These are phyloP conservation scores for Schoenoplectus triqueter DNA, from an alignment of 202 grass and related monocot genomes.

Conservation along the genomic window DNA sequence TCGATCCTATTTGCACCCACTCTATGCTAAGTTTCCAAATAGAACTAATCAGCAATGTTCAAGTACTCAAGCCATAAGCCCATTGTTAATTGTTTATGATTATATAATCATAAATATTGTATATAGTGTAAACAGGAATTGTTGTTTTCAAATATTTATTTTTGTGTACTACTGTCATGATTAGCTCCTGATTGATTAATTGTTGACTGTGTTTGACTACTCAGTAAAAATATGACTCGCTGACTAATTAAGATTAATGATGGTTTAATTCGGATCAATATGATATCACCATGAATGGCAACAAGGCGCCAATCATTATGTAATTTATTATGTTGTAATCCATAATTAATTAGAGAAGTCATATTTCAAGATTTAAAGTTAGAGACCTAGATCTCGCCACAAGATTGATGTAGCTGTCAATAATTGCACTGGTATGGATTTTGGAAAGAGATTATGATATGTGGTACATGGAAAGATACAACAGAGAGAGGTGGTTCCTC, in stretches of 20 bases:
- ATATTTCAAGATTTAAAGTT: neutral
- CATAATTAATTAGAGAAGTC: neutral
- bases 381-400: neutral
- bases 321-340: neutral
- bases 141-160: neutral
- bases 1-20: neutral
- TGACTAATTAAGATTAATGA: neutral
- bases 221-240: neutral
- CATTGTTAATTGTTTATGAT: neutral
- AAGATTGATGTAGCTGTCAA: neutral
- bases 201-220: slow-evolving; percentile 1
- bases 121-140: too few species aligned
- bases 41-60: neutral
- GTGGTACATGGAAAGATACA: slow-evolving; percentile 36
- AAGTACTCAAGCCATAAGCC: neutral
- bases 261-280: neutral
- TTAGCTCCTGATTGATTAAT: slow-evolving; percentile 4
- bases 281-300: neutral
- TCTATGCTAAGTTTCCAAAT: neutral
- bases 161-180: neutral
- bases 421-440: slow-evolving; percentile 33
- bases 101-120: neutral
- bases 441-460: slow-evolving; percentile 18
- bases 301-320: slow-evolving; percentile 2
- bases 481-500: slow-evolving; percentile 36